Base-by-base conservation (phyloP, 768 basidiomycete species). In the Punctularia strigosozonata region DNA sequence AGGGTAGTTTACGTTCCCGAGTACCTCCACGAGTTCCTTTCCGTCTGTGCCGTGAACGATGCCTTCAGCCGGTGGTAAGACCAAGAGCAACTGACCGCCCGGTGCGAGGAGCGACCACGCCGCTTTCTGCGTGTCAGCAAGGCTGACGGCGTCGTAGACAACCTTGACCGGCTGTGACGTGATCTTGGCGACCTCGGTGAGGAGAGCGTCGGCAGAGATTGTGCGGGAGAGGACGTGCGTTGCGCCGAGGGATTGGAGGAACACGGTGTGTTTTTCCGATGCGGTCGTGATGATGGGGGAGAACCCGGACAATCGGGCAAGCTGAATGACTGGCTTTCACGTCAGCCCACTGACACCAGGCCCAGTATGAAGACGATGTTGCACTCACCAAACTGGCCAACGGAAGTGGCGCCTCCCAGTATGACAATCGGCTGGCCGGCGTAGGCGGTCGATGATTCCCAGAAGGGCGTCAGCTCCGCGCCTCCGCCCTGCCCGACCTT, bases 241-340 rank as follows among this genome's bases (percentile, higher is more conserved):
- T n/a, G 53, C 56, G n/a, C 56, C 56, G 36, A 53, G 37, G 5
- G 56, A 50, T 30, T 48, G 44, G 33, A 56, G 44, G 20, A 45
- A 42, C 5, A 34, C 37, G 17, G 41, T 37, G 40, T 57, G 50
- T 37, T 48, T 49, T 18, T 42, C 31, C 5, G 56, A 58, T 5
- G 52, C 53, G 14, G 54, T 58, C 15, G 49, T 39, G 26, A 58
- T 51, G 46, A 58, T 56, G 25, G 56, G 54, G 5, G 53, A 54
- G 41, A 53, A 58, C 0, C 54, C 54, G 6, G 56, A 54, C n/a
- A 58, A 42, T 26, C 39, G 47, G 12, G 54, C 55, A 13, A 53
- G 23, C 36, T 58, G 56, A 22, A 58, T 46, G 1, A 40, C 56
- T 54, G 39, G 1, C 13, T 13, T n/a, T n/a, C n/a, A n/a, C n/a